Percentiles rank a stretch among this genome's conserved stretches.
phyloP scores from a whole-genome alignment of 192 early-diverging fungal species.

The Pilobolus umbonatus region DNA sequence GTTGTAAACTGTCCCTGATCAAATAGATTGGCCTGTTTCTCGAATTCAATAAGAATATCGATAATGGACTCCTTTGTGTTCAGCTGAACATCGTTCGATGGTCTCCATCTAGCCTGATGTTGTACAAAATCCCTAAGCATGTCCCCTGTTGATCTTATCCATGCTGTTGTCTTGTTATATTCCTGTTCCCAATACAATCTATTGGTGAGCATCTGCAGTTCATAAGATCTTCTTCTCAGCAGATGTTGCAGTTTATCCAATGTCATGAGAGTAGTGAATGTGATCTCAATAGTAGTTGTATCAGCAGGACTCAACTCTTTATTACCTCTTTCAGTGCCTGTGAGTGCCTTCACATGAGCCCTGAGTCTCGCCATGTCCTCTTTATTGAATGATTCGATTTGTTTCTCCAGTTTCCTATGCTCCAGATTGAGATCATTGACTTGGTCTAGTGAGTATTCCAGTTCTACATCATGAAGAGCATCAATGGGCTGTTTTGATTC shows the following conservation, averaged over 20 bases:
- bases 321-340: conserved; percentile 17
- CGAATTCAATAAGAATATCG: conserved; percentile 14
- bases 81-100: neutral
- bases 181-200: conserved; percentile 37
- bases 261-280: conserved; percentile 35
- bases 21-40: conserved; percentile 21
- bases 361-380: conserved; percentile 41
- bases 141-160: conserved; percentile 16
- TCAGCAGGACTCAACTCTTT: conserved; percentile 40
- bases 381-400: conserved; percentile 37
- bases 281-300: conserved; percentile 43
- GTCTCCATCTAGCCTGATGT: conserved; percentile 21
- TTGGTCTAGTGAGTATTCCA: conserved; percentile 19
- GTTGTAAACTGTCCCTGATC: conserved; percentile 31
- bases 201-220: conserved; percentile 28
- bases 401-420: conserved; percentile 27
- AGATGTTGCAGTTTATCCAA: conserved; percentile 34
- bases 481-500: conserved; percentile 22
- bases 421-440: conserved; percentile 28
- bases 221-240: conserved; percentile 28
- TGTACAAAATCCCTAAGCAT: conserved; percentile 23
- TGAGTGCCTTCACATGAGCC: conserved; percentile 39
- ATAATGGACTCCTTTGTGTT: conserved; percentile 14
- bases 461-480: conserved; percentile 14
- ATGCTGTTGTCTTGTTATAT: conserved; percentile 21